Conservation (phyloP, 2,329 filamentous ascomycete genomes). For the Pestalotiopsis sp. region DNA sequence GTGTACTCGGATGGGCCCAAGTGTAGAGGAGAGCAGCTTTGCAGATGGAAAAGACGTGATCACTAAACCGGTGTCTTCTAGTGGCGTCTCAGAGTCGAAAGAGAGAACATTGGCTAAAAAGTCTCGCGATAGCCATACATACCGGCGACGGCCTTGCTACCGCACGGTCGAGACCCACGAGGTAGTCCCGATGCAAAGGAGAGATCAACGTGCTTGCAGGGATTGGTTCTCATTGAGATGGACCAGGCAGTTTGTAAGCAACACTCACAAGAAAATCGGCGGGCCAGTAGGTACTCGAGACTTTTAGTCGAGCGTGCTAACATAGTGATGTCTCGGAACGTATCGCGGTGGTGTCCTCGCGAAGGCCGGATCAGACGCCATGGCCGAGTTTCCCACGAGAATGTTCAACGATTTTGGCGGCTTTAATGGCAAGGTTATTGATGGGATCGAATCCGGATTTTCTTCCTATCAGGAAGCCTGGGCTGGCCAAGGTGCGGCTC, state of each 20-base stretch:
- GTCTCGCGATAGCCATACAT: background rate
- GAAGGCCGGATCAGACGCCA: background rate
- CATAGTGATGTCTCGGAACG: background rate
- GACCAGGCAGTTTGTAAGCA: background rate
- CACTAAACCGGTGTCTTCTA: background rate
- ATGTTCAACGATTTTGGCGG: background rate
- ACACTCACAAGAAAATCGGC: background rate
- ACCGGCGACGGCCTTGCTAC: background rate
- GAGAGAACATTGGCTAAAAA: background rate
- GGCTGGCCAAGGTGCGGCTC: background rate
- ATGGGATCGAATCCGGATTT: background rate
- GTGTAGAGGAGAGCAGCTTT: background rate
- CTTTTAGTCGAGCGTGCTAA: conserved; percentile 3
- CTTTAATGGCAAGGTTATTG: background rate
- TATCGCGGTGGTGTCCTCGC: background rate
- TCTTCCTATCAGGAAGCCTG: background rate
- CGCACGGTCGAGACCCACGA: background rate
- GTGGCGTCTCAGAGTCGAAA: background rate
- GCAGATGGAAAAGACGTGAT: background rate
- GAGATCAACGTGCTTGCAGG: conserved; percentile 2
- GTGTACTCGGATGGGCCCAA: background rate
- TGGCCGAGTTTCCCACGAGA: background rate
- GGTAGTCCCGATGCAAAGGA: background rate
- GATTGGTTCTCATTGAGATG: background rate
- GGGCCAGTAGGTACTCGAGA: background rate